phyloP scores from a whole-genome alignment of 805 yeast species.

The Zygotorulaspora danielsina region DNA sequence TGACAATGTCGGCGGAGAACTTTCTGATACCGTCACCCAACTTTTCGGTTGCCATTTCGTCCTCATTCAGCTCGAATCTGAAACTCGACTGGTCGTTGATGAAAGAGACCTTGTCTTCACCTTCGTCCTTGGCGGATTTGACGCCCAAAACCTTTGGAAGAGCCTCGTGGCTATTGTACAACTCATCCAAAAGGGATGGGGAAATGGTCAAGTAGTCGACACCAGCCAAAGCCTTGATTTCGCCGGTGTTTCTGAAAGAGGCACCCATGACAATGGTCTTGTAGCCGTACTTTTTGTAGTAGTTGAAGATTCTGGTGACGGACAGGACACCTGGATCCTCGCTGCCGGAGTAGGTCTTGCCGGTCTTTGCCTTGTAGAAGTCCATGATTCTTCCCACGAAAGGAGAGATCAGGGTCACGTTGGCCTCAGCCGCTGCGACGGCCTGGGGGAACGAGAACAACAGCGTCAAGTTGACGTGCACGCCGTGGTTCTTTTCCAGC shows the following conservation, averaged over 20 bases:
- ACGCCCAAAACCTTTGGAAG: slow-evolving; percentile 83
- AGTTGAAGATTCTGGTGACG: slow-evolving; percentile 85
- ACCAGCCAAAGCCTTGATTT: slow-evolving; percentile 95
- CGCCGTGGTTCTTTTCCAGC: slow-evolving; percentile 82
- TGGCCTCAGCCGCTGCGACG: slow-evolving; percentile 98
- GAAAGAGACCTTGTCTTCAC: slow-evolving; percentile 67
- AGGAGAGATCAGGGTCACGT: slow-evolving; percentile 93
- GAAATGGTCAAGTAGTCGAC: slow-evolving; percentile 94
- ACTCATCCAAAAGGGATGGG: slow-evolving; percentile 86
- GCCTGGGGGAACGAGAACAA: slow-evolving; percentile 96
- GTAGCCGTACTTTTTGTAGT: slow-evolving; percentile 96
- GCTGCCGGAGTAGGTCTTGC: slow-evolving; percentile 74
- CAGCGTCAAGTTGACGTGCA: slow-evolving; percentile 93
- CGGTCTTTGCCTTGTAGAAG: slow-evolving; percentile 94
- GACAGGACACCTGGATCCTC: slow-evolving; percentile 93
- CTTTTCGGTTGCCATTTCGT: slow-evolving; percentile 98
- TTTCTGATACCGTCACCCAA: slow-evolving; percentile 96
- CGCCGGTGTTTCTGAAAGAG: slow-evolving; percentile 95
- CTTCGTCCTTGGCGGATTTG: slow-evolving; percentile 47
- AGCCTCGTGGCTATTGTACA: slow-evolving; percentile 67
- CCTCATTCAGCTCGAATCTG: slow-evolving; percentile 90
- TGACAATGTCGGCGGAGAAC: slow-evolving; percentile 88
- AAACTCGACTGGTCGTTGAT: slow-evolving; percentile 82
- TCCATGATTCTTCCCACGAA: slow-evolving; percentile 98
- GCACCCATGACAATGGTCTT: slow-evolving; percentile 99